phyloP scores from a whole-genome alignment of 2,329 filamentous ascomycete genomes.

The Arthrobotrys conoides region DNA sequence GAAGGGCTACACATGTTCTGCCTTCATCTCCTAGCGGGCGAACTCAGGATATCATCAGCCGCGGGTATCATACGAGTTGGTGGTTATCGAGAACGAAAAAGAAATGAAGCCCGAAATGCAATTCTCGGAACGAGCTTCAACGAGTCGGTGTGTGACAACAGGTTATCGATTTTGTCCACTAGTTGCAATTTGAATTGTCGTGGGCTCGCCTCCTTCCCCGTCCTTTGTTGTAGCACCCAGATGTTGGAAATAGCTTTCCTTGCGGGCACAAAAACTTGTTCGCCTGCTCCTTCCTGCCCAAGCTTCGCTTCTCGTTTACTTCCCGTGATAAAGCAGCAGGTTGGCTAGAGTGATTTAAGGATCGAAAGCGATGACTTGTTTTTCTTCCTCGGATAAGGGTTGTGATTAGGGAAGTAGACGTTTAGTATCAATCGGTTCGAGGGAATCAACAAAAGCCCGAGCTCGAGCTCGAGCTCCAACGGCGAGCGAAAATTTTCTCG shows the following conservation, averaged over 20 bases:
- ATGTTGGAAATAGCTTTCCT: slow-evolving; percentile 51
- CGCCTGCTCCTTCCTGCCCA: slow-evolving; percentile 55
- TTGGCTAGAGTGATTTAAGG: slow-evolving; percentile 35
- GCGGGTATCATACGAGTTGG: slow-evolving; percentile 40
- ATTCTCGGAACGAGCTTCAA: slow-evolving; percentile 39
- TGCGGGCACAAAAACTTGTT: slow-evolving; percentile 50
- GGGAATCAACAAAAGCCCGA: slow-evolving; percentile 33
- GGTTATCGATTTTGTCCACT: slow-evolving; percentile 32
- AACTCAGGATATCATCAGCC: slow-evolving; percentile 46
- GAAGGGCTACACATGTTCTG: slow-evolving; percentile 60
- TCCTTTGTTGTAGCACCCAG: slow-evolving; percentile 39
- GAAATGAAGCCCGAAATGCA: slow-evolving; percentile 45
- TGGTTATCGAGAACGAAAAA: slow-evolving; percentile 51
- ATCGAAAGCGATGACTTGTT: slow-evolving; percentile 33
- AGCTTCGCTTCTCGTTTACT: slow-evolving; percentile 41
- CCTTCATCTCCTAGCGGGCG: slow-evolving; percentile 26
- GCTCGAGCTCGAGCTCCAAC: slow-evolving; percentile 56
- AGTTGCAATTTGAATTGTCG: slow-evolving; percentile 31
- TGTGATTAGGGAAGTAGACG: slow-evolving; percentile 25
- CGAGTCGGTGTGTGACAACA: slow-evolving; percentile 58
- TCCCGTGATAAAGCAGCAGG: slow-evolving; percentile 47
- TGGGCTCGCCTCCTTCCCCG: slow-evolving; percentile 44
- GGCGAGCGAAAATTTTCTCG: slow-evolving; percentile 39
- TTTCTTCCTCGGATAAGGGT: slow-evolving; percentile 56
- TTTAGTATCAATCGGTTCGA: slow-evolving; percentile 23